Conservation (phyloP, 192 early-diverging fungal species). For the Funneliformis mosseae region DNA sequence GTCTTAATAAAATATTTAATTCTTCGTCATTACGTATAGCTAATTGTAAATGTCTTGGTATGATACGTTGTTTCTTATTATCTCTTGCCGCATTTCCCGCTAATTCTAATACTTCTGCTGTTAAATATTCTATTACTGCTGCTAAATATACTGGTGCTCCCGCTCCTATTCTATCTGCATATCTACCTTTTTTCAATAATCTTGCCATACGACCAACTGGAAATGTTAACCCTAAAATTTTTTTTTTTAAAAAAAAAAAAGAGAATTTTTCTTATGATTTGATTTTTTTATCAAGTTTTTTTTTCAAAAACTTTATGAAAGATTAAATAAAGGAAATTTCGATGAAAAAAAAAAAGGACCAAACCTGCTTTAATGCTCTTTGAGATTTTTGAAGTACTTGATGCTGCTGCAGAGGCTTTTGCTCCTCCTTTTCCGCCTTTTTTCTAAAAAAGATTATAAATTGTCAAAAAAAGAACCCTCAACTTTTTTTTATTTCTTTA, state of each 20-base stretch:
- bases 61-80: constrained; percentile 42
- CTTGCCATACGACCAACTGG: constrained; percentile 42
- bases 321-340: not conserved
- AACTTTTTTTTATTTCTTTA: not conserved
- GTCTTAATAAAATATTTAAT: constrained; percentile 42
- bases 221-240: constrained; percentile 32
- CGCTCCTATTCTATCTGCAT: constrained; percentile 42
- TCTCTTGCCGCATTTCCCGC: constrained; percentile 44
- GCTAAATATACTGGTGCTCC: constrained; percentile 44
- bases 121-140: constrained; percentile 42
- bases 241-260: not conserved
- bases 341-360: not conserved
- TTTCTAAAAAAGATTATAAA: not conserved
- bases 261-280: not conserved
- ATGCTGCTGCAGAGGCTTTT: not conserved
- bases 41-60: constrained; percentile 46
- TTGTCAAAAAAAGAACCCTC: not conserved
- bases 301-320: not conserved
- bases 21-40: constrained; percentile 48
- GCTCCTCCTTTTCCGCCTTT: constrained; percentile 11
- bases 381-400: constrained; percentile 9
- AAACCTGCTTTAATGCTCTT: constrained; percentile 24
- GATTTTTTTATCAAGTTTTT: not conserved
- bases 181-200: constrained; percentile 42
- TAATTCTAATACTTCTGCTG: constrained; percentile 42